These are phyloP conservation scores for Botryotinia globosa DNA, from an alignment of 2,329 filamentous ascomycete genomes.

Conservation along the genomic window DNA sequence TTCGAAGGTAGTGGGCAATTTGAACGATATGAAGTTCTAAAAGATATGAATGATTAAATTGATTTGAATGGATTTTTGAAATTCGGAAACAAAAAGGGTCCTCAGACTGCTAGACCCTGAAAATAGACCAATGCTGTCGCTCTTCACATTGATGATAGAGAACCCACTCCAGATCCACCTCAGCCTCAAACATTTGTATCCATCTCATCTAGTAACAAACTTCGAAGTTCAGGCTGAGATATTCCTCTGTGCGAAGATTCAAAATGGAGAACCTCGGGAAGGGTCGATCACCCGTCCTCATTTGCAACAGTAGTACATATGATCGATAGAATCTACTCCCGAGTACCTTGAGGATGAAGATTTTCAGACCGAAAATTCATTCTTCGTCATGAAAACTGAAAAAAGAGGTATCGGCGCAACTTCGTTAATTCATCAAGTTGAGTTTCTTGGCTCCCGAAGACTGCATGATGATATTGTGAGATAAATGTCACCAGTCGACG, in stretches of 20 bases:
- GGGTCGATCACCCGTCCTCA: conserved; percentile 1
- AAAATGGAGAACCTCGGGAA: not conserved
- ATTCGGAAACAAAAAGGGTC: not conserved
- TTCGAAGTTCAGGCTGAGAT: not conserved
- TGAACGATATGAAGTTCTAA: not conserved
- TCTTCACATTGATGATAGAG: not conserved
- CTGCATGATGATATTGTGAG: conserved; percentile 2
- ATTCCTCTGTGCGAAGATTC: not conserved
- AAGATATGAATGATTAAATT: not conserved
- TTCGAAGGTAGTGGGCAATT: not conserved
- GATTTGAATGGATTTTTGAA: not conserved
- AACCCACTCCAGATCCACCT: not conserved
- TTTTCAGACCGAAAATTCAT: not conserved
- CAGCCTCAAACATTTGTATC: not conserved
- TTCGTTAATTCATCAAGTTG: conserved; percentile 9
- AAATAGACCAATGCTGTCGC: not conserved
- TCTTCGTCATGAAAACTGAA: not conserved
- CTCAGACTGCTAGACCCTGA: not conserved
- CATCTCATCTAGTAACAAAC: not conserved
- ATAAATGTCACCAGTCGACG: not conserved
- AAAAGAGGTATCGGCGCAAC: conserved; percentile 4
- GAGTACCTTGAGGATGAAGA: not conserved
- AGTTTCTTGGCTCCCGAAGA: conserved; percentile 16
- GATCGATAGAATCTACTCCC: not conserved
- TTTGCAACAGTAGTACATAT: not conserved